A percentile compares a stretch with the other conserved stretches of the same genome.
Evolutionary conservation across 2,329 filamentous ascomycete species (phyloP).

Genomic region (Chaetomium sp.): DNA sequence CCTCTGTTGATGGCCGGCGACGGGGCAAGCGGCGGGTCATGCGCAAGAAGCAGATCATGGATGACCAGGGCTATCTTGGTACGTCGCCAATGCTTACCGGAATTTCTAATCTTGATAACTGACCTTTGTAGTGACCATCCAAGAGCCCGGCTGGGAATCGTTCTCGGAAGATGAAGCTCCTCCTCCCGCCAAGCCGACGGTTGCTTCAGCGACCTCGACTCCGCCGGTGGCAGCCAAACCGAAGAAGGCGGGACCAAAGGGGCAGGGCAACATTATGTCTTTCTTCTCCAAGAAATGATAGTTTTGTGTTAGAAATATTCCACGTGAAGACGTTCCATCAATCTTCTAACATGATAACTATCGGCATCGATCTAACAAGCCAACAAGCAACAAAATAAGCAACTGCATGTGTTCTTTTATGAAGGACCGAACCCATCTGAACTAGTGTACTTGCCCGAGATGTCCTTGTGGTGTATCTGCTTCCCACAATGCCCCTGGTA

Average conservation of each 20-base stretch:
- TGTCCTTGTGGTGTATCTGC: too few relatives aligned
- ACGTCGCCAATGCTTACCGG: slow-evolving; percentile 29
- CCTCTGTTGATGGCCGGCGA: slow-evolving; percentile 51
- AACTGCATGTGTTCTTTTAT: too few relatives aligned
- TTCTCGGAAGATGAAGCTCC: slow-evolving; percentile 83
- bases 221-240: slow-evolving; percentile 39
- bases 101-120: not conserved
- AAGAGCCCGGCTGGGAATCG: slow-evolving; percentile 81
- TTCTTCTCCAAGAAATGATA: slow-evolving; percentile 77
- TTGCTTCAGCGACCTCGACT: slow-evolving; percentile 30
- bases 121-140: slow-evolving; percentile 62
- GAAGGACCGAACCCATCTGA: too few relatives aligned
- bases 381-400: too few relatives aligned
- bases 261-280: slow-evolving; percentile 81
- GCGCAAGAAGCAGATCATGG: slow-evolving; percentile 81
- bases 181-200: slow-evolving; percentile 45
- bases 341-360: too few relatives aligned
- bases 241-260: slow-evolving; percentile 53
- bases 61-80: slow-evolving; percentile 88
- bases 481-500: too few relatives aligned
- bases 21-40: slow-evolving; percentile 73
- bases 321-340: too few relatives aligned
- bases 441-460: too few relatives aligned
- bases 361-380: too few relatives aligned
- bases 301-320: too few relatives aligned